Conservation (phyloP, 106 monocot species). For the Acanthochlamys bracteata region DNA sequence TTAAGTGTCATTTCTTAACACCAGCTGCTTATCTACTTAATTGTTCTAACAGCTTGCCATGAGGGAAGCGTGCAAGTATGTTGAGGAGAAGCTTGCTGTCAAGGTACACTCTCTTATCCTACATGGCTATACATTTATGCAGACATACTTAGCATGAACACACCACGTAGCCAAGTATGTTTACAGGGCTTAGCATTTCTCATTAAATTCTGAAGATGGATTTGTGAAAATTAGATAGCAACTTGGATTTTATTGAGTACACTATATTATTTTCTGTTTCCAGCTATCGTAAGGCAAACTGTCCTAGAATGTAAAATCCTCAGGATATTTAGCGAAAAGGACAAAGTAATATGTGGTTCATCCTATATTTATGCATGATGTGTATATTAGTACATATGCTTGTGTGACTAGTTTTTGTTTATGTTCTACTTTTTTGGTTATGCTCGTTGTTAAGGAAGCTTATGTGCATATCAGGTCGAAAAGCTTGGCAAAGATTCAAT, state of each 20-base stretch:
- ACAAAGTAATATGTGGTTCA: too few relatives aligned
- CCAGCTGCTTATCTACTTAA: not conserved
- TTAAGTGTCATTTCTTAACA: not conserved
- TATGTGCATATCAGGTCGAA: conserved; percentile 61
- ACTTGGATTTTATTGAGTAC: too few relatives aligned
- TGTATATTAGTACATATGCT: not conserved
- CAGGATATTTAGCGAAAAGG: too few relatives aligned
- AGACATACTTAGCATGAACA: too few relatives aligned
- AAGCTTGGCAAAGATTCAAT: conserved; percentile 94
- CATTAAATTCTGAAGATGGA: too few relatives aligned
- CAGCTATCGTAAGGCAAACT: not conserved
- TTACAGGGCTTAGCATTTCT: not conserved
- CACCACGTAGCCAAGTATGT: not conserved
- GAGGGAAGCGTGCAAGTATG: conserved; percentile 97
- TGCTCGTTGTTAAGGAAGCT: not conserved
- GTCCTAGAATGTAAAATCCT: too few relatives aligned
- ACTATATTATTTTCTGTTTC: not conserved
- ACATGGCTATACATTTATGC: too few relatives aligned
- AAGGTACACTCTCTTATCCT: conserved; percentile 44
- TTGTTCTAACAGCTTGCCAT: conserved; percentile 70
- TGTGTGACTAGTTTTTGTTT: not conserved
- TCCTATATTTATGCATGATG: too few relatives aligned
- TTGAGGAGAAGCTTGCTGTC: conserved; percentile 82
- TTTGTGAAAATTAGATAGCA: too few relatives aligned
- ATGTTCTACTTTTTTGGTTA: not conserved